These are phyloP conservation scores for Cryphonectria nitschkei DNA, from an alignment of 2,329 filamentous ascomycete species.

Conservation along the genomic window DNA sequence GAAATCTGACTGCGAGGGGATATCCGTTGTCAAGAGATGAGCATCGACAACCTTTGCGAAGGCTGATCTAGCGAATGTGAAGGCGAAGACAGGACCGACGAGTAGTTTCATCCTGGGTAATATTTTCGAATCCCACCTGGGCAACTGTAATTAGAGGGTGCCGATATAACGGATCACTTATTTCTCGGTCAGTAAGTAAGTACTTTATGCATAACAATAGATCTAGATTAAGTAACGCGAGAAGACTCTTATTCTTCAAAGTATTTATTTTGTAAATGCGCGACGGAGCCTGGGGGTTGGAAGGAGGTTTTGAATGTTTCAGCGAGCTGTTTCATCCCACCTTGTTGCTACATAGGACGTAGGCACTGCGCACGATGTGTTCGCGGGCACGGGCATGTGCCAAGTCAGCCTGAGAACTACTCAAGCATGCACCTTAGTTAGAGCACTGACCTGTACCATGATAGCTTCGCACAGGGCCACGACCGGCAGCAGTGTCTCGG, in stretches of 20 bases:
- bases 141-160: not conserved
- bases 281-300: not conserved
- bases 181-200: not conserved
- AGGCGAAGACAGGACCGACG: not conserved
- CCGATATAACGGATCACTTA: not conserved
- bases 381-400: not conserved
- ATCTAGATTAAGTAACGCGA: too few relatives aligned
- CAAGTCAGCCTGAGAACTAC: not conserved
- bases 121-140: not conserved
- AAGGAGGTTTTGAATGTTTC: conserved; percentile 12
- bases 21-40: not conserved
- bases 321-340: conserved; percentile 27
- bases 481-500: not conserved
- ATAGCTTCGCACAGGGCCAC: not conserved
- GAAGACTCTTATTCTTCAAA: not conserved
- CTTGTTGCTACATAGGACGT: not conserved
- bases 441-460: not conserved
- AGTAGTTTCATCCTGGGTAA: not conserved
- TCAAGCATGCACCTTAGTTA: not conserved
- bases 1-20: not conserved
- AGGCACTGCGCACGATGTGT: not conserved
- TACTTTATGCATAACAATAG: not conserved
- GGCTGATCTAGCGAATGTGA: not conserved
- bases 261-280: not conserved
- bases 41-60: not conserved